Evolutionary conservation across 352 stramenopile species (phyloP).

Genomic region (Phytophthora sojae): DNA sequence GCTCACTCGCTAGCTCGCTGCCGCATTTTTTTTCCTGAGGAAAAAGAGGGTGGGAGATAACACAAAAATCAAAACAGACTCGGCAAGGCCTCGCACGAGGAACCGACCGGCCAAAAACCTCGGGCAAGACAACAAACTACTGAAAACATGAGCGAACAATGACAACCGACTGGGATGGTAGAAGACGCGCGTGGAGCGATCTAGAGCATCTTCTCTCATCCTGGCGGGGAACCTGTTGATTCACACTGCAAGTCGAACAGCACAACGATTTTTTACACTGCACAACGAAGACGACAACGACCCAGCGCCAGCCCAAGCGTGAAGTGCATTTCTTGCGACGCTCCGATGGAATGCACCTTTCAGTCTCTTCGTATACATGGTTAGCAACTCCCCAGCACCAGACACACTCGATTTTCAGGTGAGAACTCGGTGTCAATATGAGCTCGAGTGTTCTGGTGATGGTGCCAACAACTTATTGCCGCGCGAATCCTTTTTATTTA

Average conservation of each 20-base stretch:
- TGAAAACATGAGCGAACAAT: conserved; percentile 41
- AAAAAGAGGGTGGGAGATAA: conserved; percentile 41
- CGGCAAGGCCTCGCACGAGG: conserved; percentile 34
- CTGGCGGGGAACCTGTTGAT: conserved; percentile 17
- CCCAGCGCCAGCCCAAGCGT: conserved; percentile 11
- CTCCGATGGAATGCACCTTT: conserved; percentile 11
- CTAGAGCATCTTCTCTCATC: conserved; percentile 25
- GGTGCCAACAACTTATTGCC: conserved; percentile 3
- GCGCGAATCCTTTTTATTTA: conserved; percentile 24
- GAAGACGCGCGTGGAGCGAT: conserved; percentile 11
- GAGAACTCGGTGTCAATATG: conserved; percentile 6
- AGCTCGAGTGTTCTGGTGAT: background rate
- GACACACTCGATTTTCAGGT: conserved; percentile 19
- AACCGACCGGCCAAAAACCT: conserved; percentile 31
- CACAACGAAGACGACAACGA: conserved; percentile 29
- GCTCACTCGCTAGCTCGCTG: conserved; percentile 27
- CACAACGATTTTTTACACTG: conserved; percentile 27
- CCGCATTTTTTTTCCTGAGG: conserved; percentile 32
- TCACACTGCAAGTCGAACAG: conserved; percentile 15
- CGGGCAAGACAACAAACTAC: conserved; percentile 33
- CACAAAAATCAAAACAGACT: conserved; percentile 55
- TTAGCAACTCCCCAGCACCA: conserved; percentile 2
- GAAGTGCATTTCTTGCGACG: conserved; percentile 17
- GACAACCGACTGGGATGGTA: conserved; percentile 25
- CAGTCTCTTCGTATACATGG: conserved; percentile 34